phyloP scores from a whole-genome alignment of 805 yeast genomes.

The Starmerella riodocensis region DNA sequence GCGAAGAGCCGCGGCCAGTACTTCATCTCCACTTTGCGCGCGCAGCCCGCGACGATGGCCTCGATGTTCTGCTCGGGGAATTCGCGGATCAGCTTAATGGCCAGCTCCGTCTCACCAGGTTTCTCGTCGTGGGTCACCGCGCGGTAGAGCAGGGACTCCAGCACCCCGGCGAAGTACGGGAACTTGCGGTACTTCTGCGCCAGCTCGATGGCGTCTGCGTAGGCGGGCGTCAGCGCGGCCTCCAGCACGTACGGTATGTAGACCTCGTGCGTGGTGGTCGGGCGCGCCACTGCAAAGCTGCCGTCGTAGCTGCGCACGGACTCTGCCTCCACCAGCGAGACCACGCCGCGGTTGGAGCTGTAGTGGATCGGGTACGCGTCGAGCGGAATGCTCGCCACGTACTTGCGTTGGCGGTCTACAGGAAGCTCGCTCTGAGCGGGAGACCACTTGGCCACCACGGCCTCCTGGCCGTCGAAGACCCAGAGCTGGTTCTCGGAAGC shows the following conservation, averaged over 20 bases:
- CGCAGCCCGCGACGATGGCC: slow-evolving; percentile 35
- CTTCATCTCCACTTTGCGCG: slow-evolving; percentile 44
- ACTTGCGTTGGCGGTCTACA: background rate
- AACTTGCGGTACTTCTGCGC: slow-evolving; percentile 26
- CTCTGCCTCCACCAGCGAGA: slow-evolving; percentile 40
- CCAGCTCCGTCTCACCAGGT: slow-evolving; percentile 8
- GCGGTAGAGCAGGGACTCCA: slow-evolving; percentile 31
- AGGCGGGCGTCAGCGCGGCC: slow-evolving; percentile 19
- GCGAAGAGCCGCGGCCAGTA: slow-evolving; percentile 37
- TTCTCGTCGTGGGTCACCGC: slow-evolving; percentile 16
- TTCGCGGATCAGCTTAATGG: slow-evolving; percentile 24
- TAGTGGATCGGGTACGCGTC: slow-evolving; percentile 41
- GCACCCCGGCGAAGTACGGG: slow-evolving; percentile 31
- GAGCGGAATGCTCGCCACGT: slow-evolving; percentile 23
- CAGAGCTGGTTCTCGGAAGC: slow-evolving; percentile 25
- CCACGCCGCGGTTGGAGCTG: slow-evolving; percentile 35
- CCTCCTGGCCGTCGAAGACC: slow-evolving; percentile 32
- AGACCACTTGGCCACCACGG: slow-evolving; percentile 12
- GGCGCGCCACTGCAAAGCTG: slow-evolving; percentile 25
- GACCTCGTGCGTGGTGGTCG: slow-evolving; percentile 25
- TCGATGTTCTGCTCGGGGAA: slow-evolving; percentile 27
- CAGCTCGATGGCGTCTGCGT: slow-evolving; percentile 18
- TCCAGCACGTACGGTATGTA: slow-evolving; percentile 27
- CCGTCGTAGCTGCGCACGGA: slow-evolving; percentile 27
- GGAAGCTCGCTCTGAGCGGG: background rate